Percentiles rank a stretch among this genome's conserved stretches.
Evolutionary conservation across 768 basidiomycete genomes (phyloP).

Genomic region (Suillus subalutaceus): DNA sequence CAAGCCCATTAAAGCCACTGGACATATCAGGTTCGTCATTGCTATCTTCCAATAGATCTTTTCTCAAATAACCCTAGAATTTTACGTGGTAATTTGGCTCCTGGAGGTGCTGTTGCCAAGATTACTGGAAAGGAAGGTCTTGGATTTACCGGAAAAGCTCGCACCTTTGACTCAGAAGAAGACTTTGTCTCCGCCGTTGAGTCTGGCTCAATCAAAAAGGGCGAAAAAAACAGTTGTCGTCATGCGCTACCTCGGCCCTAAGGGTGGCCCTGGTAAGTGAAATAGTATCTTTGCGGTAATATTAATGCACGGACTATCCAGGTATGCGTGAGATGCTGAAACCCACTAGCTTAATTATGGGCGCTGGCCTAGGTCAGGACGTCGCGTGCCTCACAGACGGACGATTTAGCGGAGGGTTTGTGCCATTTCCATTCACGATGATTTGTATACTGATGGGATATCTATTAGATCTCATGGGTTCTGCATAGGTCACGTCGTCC

Average conservation of each 20-base stretch:
- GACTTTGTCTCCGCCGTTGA: slow-evolving; percentile 89
- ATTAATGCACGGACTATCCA: slow-evolving; percentile 31
- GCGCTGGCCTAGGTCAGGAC: slow-evolving; percentile 93
- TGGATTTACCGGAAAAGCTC: slow-evolving; percentile 87
- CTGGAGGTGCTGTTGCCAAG: slow-evolving; percentile 95
- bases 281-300: slow-evolving; percentile 8
- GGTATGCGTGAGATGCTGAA: slow-evolving; percentile 99
- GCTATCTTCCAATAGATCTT: slow-evolving; percentile 8
- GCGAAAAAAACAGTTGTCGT: slow-evolving; percentile 97
- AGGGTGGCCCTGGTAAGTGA: slow-evolving; percentile 87
- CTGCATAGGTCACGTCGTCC: slow-evolving; percentile 95
- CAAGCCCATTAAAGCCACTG: slow-evolving; percentile 86
- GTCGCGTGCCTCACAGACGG: slow-evolving; percentile 98
- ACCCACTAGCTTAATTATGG: slow-evolving; percentile 97
- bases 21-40: slow-evolving; percentile 76
- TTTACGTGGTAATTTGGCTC: slow-evolving; percentile 88
- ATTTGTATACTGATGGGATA: slow-evolving; percentile 18
- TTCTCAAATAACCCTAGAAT: slow-evolving; percentile 53
- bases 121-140: slow-evolving; percentile 96
- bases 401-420: slow-evolving; percentile 96
- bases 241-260: slow-evolving; percentile 93
- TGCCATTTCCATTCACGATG: slow-evolving; percentile 24
- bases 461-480: slow-evolving; percentile 86
- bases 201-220: slow-evolving; percentile 83
- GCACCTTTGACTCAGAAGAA: slow-evolving; percentile 89